Base-by-base conservation (phyloP, 768 basidiomycete species). In the Pleurotus platypus region DNA sequence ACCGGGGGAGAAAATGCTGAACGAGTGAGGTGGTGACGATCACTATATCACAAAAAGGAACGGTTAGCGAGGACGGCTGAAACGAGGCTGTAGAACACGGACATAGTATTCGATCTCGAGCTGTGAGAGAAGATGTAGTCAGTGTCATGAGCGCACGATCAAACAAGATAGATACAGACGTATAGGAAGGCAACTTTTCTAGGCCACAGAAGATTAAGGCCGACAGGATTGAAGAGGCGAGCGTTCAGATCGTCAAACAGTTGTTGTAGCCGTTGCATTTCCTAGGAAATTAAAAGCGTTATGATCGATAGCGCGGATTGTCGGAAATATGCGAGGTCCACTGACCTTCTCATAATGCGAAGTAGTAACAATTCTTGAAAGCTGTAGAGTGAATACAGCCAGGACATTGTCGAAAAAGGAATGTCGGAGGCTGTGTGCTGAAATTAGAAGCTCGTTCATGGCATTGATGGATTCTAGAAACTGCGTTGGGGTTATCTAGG, bases 91-190 rank as follows among this genome's bases (percentile, higher is more conserved):
- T 59, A 60, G 51, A 53, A 43, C 11, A 81, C 89, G 74, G 55
- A 91, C 89, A 72, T 94, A 94, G 74, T 94, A 94, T 66, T 98
- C 95, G 58, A 98, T 91, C 76, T 98, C 95, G 64, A 98, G 79
- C 95, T 98, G 64, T 46, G 46, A 27, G 8, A 5, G 39, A 51
- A 55, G 47, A 50, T 58, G 59, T 58, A 60, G 49, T 51, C 59
- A 57, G 61, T 46, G 12, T 22, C 20, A 57, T 20, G 60, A 35
- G 27, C 15, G 18, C 46, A 20, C 49, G 61, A 57, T 4, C 55
- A 46, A 53, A 35, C 37, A 60, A 43, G 43, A 39, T 24, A 24
- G 7, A 22, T 48, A 89, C 95, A 72, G 68, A 98, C 96, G 72
- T 90, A 99, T 63, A 98, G 78, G 69, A 95, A 94, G 0, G 90